These are phyloP conservation scores for California macrophylla DNA, from an alignment of 441 rosid species.

Conservation along the genomic window DNA sequence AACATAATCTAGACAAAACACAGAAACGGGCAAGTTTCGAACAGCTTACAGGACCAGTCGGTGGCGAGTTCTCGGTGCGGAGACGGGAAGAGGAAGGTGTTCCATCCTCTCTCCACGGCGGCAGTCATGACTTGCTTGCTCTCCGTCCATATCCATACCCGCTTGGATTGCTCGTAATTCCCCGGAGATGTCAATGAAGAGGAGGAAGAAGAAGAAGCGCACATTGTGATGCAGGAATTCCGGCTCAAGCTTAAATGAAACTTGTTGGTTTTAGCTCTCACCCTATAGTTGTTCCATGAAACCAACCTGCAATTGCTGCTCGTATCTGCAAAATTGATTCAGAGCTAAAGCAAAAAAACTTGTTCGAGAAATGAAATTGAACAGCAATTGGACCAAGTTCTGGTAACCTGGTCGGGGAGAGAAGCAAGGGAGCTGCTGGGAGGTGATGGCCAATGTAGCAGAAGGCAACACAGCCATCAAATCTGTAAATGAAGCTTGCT, in stretches of 20 bases:
- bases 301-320: background rate
- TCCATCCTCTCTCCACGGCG: slow-evolving; percentile 88
- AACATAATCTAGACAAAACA: background rate
- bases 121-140: slow-evolving; percentile 63
- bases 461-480: background rate
- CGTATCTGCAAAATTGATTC: background rate
- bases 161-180: slow-evolving; percentile 36
- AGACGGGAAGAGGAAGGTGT: slow-evolving; percentile 50
- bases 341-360: background rate
- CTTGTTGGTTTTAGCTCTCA: background rate
- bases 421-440: background rate
- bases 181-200: slow-evolving; percentile 9
- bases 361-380: background rate
- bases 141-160: slow-evolving; percentile 76
- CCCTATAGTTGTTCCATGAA: background rate
- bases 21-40: background rate
- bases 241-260: background rate
- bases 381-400: background rate
- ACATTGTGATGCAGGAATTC: slow-evolving; percentile 18
- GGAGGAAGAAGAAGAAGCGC: slow-evolving; percentile 19
- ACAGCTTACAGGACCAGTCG: slow-evolving; percentile 61
- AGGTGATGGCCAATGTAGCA: background rate
- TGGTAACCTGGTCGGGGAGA: background rate
- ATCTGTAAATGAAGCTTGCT: background rate
- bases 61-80: slow-evolving; percentile 35